Evolutionary conservation across 2,329 filamentous ascomycete species (phyloP), one percentile per base, ranked within the genome.

Genomic region (Pseudocercospora fuligena): DNA sequence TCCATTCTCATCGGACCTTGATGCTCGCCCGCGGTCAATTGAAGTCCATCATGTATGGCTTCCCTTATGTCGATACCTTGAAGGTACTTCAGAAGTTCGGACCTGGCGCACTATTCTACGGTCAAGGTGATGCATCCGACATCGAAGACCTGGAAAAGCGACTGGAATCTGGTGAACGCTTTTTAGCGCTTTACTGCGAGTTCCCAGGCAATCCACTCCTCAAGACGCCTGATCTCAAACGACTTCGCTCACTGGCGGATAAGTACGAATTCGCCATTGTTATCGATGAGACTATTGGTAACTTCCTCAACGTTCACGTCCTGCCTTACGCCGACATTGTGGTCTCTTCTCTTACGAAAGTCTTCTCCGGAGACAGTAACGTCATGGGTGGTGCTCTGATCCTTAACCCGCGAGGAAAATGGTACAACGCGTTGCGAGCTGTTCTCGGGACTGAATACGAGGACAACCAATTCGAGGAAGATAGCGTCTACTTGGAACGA

Each of bases 351-450:
- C 84, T 99, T 66, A 98, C 95, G 58, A 99, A 99, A 79, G 91
- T 98, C 62, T 99, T 99, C 81, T 97, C 93, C 64, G 95, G 95
- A 60, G 95, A 97, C 80, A 95, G 92, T 78, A 98, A 99, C 78
- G 95, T 99, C 72, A 98, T 98, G 94, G 95, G 94, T 66, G 95
- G 95, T 65, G 84, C 87, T 70, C 82, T 84, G 14, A 84, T 90
- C 16, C 79, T 90, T 61, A 90, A 90, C 69, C 87, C 88, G 0
- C 86, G 89, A 64, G 83, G 89, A n/a, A 87, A 82, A 54, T 91
- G 90, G 80, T 97, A 97, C 78, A 63, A 78, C 2, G 73, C 80
- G 0, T 80, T 99, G n/a, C 94, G 93, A 76, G 76, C 82, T 5
- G 83, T 85, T n/a, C 87, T 92, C 77, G 80, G 81, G 4, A 77